Base-by-base conservation (phyloP, 2,329 filamentous ascomycete species). In the Leptographium lundbergii region DNA sequence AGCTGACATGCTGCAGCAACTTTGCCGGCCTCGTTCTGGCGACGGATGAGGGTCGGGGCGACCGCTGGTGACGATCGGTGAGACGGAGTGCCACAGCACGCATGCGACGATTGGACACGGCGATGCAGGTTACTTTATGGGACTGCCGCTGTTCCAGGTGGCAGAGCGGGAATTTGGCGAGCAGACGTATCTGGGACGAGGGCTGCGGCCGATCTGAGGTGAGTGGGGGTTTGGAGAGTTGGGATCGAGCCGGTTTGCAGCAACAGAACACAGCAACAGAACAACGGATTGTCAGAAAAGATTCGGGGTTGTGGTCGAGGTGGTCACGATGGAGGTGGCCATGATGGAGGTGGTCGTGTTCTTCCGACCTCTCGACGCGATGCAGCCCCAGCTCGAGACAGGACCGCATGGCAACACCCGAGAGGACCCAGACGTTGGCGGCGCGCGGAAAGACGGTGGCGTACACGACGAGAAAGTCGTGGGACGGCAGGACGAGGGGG, bases 1-100 rank as follows among this genome's bases (percentile, higher is more conserved):
- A 24, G 6, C 32, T 42, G 19, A 55, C 25, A n/a, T 11, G 9
- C 36, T 11, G 17, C 42, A 62, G 61, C 24, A 72, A 71, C 57
- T 81, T 81, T 65, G 74, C 73, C 7, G 80, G 80, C 7, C 71
- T 81, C 14, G 79, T 82, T 1, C 70, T 81, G 9, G 78, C 74
- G 6, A 70, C 72, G 3, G 76, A 80, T 55, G 78, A 82, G 66
- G 79, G 80, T 0, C 65, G 3, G 86, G 86, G 4, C 58, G 61
- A 11, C 62, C 64, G 19, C 59, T 64, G 29, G 58, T 63, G 13
- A 57, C 51, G 19, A 66, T 68, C 48, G 66, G 66, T 24, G 64
- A 63, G 9, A 64, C 66, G 59, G 63, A 64, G 1, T 55, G 54
- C 34, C 50, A 55, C 11, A 65, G 64, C 4, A 56, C 54, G 24